These are phyloP conservation scores for Aspergillus sojae DNA, from an alignment of 2,329 filamentous ascomycete species.

Conservation along the genomic window DNA sequence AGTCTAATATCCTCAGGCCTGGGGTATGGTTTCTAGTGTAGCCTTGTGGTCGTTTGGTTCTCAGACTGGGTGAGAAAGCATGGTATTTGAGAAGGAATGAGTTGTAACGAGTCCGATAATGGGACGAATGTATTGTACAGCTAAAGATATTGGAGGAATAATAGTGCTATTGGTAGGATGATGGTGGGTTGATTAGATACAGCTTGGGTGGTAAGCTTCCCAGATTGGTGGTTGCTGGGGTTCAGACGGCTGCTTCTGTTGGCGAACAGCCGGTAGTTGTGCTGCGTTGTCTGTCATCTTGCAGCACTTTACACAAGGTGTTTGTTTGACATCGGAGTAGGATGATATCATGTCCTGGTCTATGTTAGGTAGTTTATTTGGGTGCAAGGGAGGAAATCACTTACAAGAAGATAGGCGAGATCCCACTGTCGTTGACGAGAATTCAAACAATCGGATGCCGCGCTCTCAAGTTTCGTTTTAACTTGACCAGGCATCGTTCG, in stretches of 20 bases:
- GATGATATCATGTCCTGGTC: constrained; percentile 46
- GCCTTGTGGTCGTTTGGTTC: neutral
- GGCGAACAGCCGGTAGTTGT: constrained; percentile 44
- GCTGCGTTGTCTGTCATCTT: constrained; percentile 41
- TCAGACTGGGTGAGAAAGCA: neutral
- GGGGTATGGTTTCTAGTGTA: neutral
- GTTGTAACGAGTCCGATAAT: neutral
- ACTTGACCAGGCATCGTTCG: constrained; percentile 27
- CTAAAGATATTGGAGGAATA: neutral
- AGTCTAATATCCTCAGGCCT: too few species aligned
- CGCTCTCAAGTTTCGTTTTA: constrained; percentile 36
- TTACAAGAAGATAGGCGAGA: constrained; percentile 42
- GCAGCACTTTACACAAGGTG: constrained; percentile 42
- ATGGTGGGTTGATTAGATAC: constrained; percentile 16
- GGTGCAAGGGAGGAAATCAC: constrained; percentile 15
- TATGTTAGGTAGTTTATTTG: constrained; percentile 4
- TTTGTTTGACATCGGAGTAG: constrained; percentile 44
- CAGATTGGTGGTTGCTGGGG: constrained; percentile 26
- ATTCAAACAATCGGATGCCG: constrained; percentile 39
- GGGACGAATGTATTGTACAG: neutral
- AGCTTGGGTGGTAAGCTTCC: constrained; percentile 39
- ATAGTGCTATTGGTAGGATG: neutral
- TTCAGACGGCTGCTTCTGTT: constrained; percentile 23
- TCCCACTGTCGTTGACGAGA: constrained; percentile 42
- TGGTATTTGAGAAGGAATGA: neutral